Conservation (phyloP, 1,284 basidiomycete genomes). For the Erythrobasidium hasegawianum region DNA sequence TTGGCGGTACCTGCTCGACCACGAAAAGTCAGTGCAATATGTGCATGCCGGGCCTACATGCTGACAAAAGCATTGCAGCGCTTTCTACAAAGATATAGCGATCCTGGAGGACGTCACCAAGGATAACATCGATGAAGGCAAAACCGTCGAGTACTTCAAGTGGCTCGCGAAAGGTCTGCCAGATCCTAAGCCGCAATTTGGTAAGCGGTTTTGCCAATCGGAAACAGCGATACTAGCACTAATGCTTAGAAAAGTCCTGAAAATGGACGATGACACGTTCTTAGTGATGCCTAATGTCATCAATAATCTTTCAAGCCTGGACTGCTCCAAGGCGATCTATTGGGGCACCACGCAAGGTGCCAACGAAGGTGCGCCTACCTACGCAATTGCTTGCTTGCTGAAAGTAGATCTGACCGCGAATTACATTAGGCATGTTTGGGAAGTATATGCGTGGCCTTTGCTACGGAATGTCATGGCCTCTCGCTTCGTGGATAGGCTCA, state of each 20-base stretch:
- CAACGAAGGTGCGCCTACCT: conserved; percentile 1
- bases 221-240: not conserved
- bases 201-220: not conserved
- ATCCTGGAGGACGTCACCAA: conserved; percentile 25
- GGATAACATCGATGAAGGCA: conserved; percentile 33
- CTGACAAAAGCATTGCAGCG: conserved; percentile 8
- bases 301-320: conserved; percentile 6
- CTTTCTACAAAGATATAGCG: conserved; percentile 19
- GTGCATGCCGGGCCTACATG: not conserved
- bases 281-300: conserved; percentile 33
- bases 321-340: conserved; percentile 29
- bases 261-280: conserved; percentile 33
- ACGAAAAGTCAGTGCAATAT: conserved; percentile 9
- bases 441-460: conserved; percentile 30
- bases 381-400: no score
- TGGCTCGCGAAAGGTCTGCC: conserved; percentile 15
- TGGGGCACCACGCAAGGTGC: conserved; percentile 29
- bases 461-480: conserved; percentile 30
- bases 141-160: conserved; percentile 29
- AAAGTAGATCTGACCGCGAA: no score
- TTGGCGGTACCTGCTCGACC: conserved; percentile 24
- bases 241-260: conserved; percentile 12
- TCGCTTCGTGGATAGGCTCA: conserved; percentile 32
- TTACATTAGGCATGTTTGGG: conserved; percentile 20
- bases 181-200: conserved; percentile 24